phyloP scores from a whole-genome alignment of 768 basidiomycete species.

The Tubosaeta brunneosetosa region DNA sequence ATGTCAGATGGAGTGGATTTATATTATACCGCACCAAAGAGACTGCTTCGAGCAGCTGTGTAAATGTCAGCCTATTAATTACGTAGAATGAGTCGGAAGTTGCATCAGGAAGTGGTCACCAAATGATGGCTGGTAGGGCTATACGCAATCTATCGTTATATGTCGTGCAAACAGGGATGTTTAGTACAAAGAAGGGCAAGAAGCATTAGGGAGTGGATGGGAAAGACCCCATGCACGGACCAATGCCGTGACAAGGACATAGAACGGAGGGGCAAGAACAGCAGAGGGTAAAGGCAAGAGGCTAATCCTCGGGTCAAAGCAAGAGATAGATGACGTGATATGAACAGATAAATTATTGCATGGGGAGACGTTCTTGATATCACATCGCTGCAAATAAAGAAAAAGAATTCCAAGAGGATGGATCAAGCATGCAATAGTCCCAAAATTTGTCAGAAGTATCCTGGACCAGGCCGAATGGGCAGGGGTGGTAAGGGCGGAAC shows the following conservation, averaged over 20 bases:
- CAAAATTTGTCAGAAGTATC: slow-evolving; percentile 22
- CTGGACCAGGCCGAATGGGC: slow-evolving; percentile 20
- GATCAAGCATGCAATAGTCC: not conserved
- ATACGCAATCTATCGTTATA: slow-evolving; percentile 5
- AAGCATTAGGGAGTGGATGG: slow-evolving; percentile 4
- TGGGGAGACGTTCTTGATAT: not conserved
- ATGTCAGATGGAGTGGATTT: not conserved
- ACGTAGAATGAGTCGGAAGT: not conserved
- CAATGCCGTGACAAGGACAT: slow-evolving; percentile 4
- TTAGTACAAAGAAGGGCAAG: slow-evolving; percentile 10
- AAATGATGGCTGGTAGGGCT: not conserved
- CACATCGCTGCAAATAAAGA: not conserved
- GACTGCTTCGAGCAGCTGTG: not conserved
- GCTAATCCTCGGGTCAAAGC: not conserved
- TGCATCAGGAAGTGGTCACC: not conserved
- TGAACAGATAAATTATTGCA: slow-evolving; percentile 31
- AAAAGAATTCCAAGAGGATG: slow-evolving; percentile 7
- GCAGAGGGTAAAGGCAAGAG: slow-evolving; percentile 6
- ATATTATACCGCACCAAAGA: not conserved
- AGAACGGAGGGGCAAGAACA: slow-evolving; percentile 12
- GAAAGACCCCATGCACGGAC: not conserved
- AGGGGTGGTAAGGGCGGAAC: slow-evolving; percentile 17
- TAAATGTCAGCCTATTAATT: not conserved
- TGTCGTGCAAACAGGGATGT: not conserved
- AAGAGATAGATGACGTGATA: slow-evolving; percentile 14